Percentiles rank a stretch among this genome's conserved stretches.
Evolutionary conservation across 768 basidiomycete genomes (phyloP).

Genomic region (Suillus alpinus): DNA sequence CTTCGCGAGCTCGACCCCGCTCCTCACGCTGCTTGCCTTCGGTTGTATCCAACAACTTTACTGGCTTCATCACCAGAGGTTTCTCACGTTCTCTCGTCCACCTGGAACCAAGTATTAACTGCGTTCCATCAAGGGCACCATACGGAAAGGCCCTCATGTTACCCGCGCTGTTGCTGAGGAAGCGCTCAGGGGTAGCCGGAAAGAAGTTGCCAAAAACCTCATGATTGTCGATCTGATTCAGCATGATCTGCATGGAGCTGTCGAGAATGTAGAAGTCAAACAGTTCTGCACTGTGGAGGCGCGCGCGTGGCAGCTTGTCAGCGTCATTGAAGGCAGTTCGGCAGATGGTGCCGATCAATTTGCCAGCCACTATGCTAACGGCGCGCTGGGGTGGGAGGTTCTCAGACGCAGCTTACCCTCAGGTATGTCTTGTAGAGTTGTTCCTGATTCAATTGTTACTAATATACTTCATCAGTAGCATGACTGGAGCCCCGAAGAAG

Average conservation of each 20-base stretch:
- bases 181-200: conserved; percentile 60
- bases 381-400: conserved; percentile 73
- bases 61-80: conserved; percentile 89
- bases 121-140: conserved; percentile 93
- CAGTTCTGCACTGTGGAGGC: conserved; percentile 85
- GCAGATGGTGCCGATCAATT: conserved; percentile 31
- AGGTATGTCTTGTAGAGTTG: conserved; percentile 43
- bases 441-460: not conserved
- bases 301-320: conserved; percentile 95
- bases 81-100: conserved; percentile 72
- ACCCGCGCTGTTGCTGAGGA: conserved; percentile 66
- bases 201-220: conserved; percentile 94
- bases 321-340: conserved; percentile 79
- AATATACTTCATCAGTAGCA: conserved; percentile 59
- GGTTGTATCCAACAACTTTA: conserved; percentile 72
- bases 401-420: conserved; percentile 81
- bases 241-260: conserved; percentile 82
- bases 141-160: conserved; percentile 65
- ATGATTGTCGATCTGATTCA: conserved; percentile 98
- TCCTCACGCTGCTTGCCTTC: conserved; percentile 81
- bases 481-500: conserved; percentile 97
- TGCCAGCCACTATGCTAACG: conserved; percentile 35
- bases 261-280: conserved; percentile 78
- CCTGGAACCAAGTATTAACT: conserved; percentile 70
- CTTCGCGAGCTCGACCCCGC: conserved; percentile 81